These are phyloP conservation scores for Laetiporus sulphureus DNA, from an alignment of 1,284 basidiomycete species.

Conservation along the genomic window DNA sequence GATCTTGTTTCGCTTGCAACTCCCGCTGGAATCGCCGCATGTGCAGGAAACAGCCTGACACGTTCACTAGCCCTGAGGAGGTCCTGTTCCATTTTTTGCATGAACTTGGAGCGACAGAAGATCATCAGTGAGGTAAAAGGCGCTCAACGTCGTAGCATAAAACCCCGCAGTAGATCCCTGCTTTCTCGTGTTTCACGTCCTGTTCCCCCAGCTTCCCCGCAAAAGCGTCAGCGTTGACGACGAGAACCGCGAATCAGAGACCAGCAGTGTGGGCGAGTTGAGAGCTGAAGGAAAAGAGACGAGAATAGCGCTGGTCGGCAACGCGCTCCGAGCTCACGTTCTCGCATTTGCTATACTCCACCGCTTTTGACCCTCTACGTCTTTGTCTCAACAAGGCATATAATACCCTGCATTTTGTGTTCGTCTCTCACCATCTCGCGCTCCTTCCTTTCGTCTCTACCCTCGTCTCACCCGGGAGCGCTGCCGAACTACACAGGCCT, in stretches of 20 bases:
- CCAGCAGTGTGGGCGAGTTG: neutral
- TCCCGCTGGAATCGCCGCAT: too few relatives aligned
- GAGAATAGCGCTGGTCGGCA: constrained; percentile 1
- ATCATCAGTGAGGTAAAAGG: neutral
- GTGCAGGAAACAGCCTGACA: too few relatives aligned
- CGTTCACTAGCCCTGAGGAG: too few relatives aligned
- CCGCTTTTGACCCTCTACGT: constrained; percentile 5
- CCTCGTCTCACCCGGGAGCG: constrained; percentile 7
- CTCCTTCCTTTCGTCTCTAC: neutral
- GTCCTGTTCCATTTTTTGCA: too few relatives aligned
- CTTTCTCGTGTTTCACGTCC: too few relatives aligned
- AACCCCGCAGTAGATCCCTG: too few relatives aligned
- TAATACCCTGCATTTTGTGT: neutral
- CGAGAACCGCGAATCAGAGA: neutral
- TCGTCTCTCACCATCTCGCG: neutral
- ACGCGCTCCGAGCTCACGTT: constrained; percentile 3
- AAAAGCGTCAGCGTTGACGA: too few relatives aligned
- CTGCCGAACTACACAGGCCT: too few relatives aligned
- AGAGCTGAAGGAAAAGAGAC: neutral
- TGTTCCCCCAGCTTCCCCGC: too few relatives aligned
- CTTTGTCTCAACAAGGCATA: neutral
- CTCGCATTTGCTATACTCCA: constrained; percentile 4
- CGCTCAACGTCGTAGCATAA: too few relatives aligned
- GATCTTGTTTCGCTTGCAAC: too few relatives aligned
- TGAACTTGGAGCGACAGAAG: too few relatives aligned